Percentiles rank a stretch among this genome's conserved stretches.
These are phyloP conservation scores for Lactarius sp. DNA, from an alignment of 768 basidiomycete genomes.

Conservation along the genomic window DNA sequence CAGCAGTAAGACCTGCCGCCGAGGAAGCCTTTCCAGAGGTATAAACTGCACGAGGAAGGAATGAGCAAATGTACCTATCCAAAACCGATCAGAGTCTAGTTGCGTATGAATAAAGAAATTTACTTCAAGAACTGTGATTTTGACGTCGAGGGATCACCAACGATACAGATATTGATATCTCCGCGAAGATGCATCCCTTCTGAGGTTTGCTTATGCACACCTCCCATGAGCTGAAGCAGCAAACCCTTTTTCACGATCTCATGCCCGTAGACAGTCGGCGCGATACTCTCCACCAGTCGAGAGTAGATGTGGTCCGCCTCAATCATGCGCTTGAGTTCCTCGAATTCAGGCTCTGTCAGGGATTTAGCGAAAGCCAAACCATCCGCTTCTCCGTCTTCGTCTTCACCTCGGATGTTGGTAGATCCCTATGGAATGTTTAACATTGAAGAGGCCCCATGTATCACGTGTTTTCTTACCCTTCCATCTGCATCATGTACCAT, in stretches of 20 bases:
- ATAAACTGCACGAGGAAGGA: conserved; percentile 96
- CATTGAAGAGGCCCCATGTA: neutral
- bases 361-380: conserved; percentile 83
- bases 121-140: conserved; percentile 99
- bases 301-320: conserved; percentile 93
- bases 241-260: conserved; percentile 99
- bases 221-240: conserved; percentile 94
- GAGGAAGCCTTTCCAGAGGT: conserved; percentile 99
- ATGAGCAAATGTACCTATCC: conserved; percentile 90
- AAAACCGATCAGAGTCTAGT: conserved; percentile 5
- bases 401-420: conserved; percentile 87
- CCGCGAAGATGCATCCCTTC: conserved; percentile 99
- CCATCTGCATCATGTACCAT: conserved; percentile 94
- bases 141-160: conserved; percentile 96
- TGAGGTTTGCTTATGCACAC: conserved; percentile 92
- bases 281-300: conserved; percentile 89
- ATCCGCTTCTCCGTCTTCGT: conserved; percentile 70
- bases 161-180: conserved; percentile 96
- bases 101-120: conserved; percentile 30
- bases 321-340: conserved; percentile 93
- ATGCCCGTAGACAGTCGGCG: conserved; percentile 97
- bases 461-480: conserved; percentile 50
- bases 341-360: conserved; percentile 89
- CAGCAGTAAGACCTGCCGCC: conserved; percentile 96
- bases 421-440: conserved; percentile 47